phyloP scores from a whole-genome alignment of 495 filamentous ascomycete genomes.

The Bryoglossum gracile region DNA sequence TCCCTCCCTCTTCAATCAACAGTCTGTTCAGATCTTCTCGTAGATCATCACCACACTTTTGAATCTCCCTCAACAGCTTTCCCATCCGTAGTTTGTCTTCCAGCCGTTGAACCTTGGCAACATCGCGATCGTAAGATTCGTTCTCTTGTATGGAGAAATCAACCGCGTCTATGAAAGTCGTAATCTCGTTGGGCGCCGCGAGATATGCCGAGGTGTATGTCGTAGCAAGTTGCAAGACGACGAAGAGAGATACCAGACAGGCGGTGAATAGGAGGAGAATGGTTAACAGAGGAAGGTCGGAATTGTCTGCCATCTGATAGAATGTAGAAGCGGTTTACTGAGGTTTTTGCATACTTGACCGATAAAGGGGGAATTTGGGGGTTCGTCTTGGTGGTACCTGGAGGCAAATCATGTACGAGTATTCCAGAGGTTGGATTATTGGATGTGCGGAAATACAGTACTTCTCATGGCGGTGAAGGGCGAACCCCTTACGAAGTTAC shows the following conservation, averaged over 20 bases:
- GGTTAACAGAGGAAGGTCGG: constrained; percentile 34
- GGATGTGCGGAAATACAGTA: too few species aligned
- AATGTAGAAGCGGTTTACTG: background rate
- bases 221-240: constrained; percentile 34
- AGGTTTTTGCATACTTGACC: constrained; percentile 15
- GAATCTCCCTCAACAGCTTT: constrained; percentile 44
- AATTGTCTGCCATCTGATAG: constrained; percentile 18
- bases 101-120: constrained; percentile 40
- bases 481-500: too few species aligned
- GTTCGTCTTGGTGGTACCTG: background rate
- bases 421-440: too few species aligned
- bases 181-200: constrained; percentile 41
- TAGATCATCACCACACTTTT: constrained; percentile 47
- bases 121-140: constrained; percentile 48
- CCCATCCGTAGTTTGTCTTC: constrained; percentile 45
- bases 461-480: too few species aligned
- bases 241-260: constrained; percentile 36
- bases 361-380: background rate
- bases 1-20: constrained; percentile 35
- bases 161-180: constrained; percentile 41
- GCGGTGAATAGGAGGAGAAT: constrained; percentile 41
- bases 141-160: constrained; percentile 43
- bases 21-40: constrained; percentile 41
- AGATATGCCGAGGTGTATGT: constrained; percentile 40
- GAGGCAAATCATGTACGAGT: too few species aligned